Evolutionary conservation across 2,329 filamentous ascomycete genomes (phyloP), one percentile per base, ranked within the genome.

Genomic region (Hymenoscyphus scutula): DNA sequence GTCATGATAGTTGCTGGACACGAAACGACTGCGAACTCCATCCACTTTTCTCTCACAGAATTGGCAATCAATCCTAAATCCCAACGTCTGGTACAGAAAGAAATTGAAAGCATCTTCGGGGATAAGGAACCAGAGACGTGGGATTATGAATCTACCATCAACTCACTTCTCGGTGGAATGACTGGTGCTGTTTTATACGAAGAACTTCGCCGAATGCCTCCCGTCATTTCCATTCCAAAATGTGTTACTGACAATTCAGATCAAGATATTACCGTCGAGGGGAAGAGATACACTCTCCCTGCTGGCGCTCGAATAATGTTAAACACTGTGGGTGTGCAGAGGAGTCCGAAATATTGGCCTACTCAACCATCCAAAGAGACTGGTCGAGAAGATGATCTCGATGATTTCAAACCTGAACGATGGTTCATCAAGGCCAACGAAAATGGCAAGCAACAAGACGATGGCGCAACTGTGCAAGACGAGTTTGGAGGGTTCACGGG

Each of bases 111-210:
- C 15, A 83, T 90, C 10, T 79, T 93, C 30, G 83, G 84, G 45
- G 78, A 81, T 38, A 76, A 78, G 17, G 82, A 88, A 25, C 81
- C 85, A 4, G 75, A 76, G 0, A 80, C 83, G 7, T 94, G 90
- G 91, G 81, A 86, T 69, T 94, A 91, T 73, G 89, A 93, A 53
- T 76, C 78, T 11, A 79, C 84, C 68, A 80, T 93, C 65, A 86
- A 84, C 53, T 78, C 82, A 8, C 80, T 95, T 63, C 84, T 91
- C 68, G 84, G 82, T 11, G 86, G 87, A 64, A 88, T 91, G 81
- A 77, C 88, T 10, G 91, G 88, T 19, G 90, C 91, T 3, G 84
- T 89, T 69, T 83, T 94, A 81, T 90, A 92, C 71, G 91, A 95
- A 77, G 87, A 88, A 41, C 80, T 95, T 59, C 86, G 91, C 11